Conservation (phyloP, 257 asterid species). For the Cruciata laevipes region DNA sequence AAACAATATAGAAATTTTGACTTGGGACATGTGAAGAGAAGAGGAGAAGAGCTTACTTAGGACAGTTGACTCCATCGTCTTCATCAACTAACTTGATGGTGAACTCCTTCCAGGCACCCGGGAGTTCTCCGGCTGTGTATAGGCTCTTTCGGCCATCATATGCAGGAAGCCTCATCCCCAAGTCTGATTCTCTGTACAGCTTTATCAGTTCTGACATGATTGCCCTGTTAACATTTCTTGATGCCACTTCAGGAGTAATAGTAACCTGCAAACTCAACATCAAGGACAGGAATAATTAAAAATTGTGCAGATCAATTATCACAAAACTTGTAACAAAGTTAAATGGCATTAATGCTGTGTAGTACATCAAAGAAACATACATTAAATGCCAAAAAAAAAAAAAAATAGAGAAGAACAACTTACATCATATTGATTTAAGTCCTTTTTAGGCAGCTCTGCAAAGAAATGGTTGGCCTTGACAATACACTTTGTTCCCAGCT, state of each 20-base stretch:
- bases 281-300: conserved; percentile 16
- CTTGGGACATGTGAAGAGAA: too few relatives aligned
- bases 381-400: conserved; percentile 7
- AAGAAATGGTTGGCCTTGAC: conserved; percentile 98
- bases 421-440: conserved; percentile 94
- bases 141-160: conserved; percentile 92
- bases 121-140: conserved; percentile 97
- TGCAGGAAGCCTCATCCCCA: conserved; percentile 91
- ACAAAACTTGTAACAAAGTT: conserved; percentile 26
- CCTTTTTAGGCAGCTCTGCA: conserved; percentile 91
- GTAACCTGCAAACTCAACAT: conserved; percentile 48
- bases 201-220: conserved; percentile 83
- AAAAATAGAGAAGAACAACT: conserved; percentile 24
- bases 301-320: conserved; percentile 22
- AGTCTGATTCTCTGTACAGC: conserved; percentile 71
- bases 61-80: conserved; percentile 69
- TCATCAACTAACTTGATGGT: conserved; percentile 68
- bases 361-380: conserved; percentile 25
- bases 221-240: conserved; percentile 74
- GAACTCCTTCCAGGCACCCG: conserved; percentile 87
- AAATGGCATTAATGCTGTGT: conserved; percentile 37
- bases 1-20: too few relatives aligned
- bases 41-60: conserved; percentile 47
- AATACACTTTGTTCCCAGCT: conserved; percentile 81
- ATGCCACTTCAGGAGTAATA: conserved; percentile 89